Evolutionary conservation across 2,329 filamentous ascomycete species (phyloP).

Genomic region (Dactylella cylindrospora): DNA sequence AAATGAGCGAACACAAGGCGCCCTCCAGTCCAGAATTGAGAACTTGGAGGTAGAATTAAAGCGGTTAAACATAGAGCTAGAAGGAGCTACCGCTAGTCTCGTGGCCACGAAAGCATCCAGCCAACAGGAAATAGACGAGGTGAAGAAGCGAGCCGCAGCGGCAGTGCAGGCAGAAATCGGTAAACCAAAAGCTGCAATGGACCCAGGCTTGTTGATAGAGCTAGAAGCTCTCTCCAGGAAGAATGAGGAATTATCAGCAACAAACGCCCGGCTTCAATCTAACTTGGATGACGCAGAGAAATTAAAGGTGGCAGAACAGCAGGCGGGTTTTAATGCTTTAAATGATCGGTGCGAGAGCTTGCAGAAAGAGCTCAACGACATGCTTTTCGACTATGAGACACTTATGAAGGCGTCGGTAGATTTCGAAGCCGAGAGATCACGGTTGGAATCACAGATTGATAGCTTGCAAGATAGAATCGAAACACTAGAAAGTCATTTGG

Average conservation of each 20-base stretch:
- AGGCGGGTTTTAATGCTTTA: slow-evolving; percentile 49
- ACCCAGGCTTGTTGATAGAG: slow-evolving; percentile 50
- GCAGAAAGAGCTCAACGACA: slow-evolving; percentile 67
- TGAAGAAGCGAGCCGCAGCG: slow-evolving; percentile 41
- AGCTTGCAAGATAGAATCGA: slow-evolving; percentile 65
- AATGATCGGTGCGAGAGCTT: slow-evolving; percentile 59
- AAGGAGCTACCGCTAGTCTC: slow-evolving; percentile 7
- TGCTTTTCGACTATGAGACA: slow-evolving; percentile 68
- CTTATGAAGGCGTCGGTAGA: slow-evolving; percentile 70
- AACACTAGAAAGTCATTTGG: slow-evolving; percentile 63
- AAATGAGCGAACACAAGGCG: slow-evolving; percentile 1
- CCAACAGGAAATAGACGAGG: slow-evolving; percentile 37
- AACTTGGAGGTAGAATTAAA: slow-evolving; percentile 50
- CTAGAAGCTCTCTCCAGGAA: slow-evolving; percentile 53
- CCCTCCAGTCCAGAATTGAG: background rate
- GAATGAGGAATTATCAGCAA: slow-evolving; percentile 46
- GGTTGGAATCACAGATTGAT: slow-evolving; percentile 66
- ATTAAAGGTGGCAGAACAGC: slow-evolving; percentile 32
- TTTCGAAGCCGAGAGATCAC: slow-evolving; percentile 69
- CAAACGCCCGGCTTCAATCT: slow-evolving; percentile 20
- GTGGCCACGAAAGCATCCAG: slow-evolving; percentile 25
- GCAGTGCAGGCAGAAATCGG: slow-evolving; percentile 53
- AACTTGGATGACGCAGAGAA: slow-evolving; percentile 10
- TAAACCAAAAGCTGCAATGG: slow-evolving; percentile 46
- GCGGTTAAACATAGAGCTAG: slow-evolving; percentile 25